Conservation (phyloP, 1,139 yeast species). For the Candida freyschussii region DNA sequence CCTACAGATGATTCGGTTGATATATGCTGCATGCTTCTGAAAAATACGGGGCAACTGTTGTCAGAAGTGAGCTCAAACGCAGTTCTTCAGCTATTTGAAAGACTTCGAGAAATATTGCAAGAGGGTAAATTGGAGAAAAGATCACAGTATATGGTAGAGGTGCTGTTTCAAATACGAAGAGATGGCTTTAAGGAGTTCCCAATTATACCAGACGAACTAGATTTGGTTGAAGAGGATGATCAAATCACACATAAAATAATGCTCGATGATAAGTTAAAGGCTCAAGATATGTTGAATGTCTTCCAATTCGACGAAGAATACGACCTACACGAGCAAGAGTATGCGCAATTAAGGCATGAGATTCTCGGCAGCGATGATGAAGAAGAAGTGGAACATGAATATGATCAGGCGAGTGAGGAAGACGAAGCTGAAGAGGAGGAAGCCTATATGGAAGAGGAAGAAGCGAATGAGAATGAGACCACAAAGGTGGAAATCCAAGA, state of each 20-base stretch:
- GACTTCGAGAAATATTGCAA: slow-evolving; percentile 54
- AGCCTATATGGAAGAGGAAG: slow-evolving; percentile 29
- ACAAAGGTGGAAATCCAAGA: slow-evolving; percentile 38
- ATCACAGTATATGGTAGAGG: slow-evolving; percentile 47
- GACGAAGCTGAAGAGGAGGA: slow-evolving; percentile 25
- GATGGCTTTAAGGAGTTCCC: slow-evolving; percentile 43
- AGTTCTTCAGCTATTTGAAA: slow-evolving; percentile 51
- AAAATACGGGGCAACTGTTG: slow-evolving; percentile 41
- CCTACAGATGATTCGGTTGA: slow-evolving; percentile 53
- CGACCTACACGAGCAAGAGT: slow-evolving; percentile 45
- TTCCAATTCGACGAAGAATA: slow-evolving; percentile 52
- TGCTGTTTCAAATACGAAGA: slow-evolving; percentile 47
- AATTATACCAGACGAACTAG: slow-evolving; percentile 40
- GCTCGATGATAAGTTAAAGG: slow-evolving; percentile 46
- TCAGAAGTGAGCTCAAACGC: slow-evolving; percentile 39
- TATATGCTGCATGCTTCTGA: slow-evolving; percentile 40
- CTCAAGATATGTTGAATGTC: slow-evolving; percentile 45
- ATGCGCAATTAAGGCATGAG: slow-evolving; percentile 35
- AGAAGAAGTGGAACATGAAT: slow-evolving; percentile 23
- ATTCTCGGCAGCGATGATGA: slow-evolving; percentile 43
- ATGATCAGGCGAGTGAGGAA: slow-evolving; percentile 30
- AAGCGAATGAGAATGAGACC: slow-evolving; percentile 24
- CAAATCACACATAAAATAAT: slow-evolving; percentile 54
- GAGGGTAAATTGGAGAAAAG: slow-evolving; percentile 45
- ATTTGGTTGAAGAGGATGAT: slow-evolving; percentile 64